Evolutionary conservation across 2,329 filamentous ascomycete species (phyloP).

Genomic region (Akanthomyces dipterigenus): DNA sequence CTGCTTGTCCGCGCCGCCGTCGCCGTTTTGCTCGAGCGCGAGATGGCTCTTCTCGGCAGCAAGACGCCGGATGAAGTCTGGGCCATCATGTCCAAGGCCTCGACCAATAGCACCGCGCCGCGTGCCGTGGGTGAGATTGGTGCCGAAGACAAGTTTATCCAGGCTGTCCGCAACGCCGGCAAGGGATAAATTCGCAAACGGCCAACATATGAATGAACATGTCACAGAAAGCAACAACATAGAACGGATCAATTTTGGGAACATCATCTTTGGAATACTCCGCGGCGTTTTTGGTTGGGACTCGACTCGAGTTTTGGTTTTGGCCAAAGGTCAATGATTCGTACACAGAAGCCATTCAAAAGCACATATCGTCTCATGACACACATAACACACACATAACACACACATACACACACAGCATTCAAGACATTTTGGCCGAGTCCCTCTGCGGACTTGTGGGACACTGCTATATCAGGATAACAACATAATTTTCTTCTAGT

Average conservation of each 20-base stretch:
- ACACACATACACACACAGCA: conserved; percentile 1
- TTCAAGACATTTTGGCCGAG: background rate
- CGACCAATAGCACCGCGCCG: conserved; percentile 23
- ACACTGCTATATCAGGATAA: background rate
- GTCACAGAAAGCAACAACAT: background rate
- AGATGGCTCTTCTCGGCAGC: conserved; percentile 44
- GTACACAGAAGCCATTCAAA: background rate
- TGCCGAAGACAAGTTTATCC: conserved; percentile 43
- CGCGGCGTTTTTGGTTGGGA: background rate
- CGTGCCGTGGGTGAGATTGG: conserved; percentile 34
- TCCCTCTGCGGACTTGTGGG: background rate
- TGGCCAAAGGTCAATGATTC: background rate
- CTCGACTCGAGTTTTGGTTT: background rate
- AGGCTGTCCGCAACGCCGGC: conserved; percentile 32
- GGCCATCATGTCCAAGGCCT: conserved; percentile 27
- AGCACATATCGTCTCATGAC: conserved; percentile 1
- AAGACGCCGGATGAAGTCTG: conserved; percentile 39
- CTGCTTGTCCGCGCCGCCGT: conserved; percentile 65
- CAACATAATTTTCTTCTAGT: background rate
- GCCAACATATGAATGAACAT: background rate
- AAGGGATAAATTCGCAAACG: conserved; percentile 22
- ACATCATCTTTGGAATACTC: conserved; percentile 4
- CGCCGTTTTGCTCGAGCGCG: conserved; percentile 52
- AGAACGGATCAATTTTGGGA: background rate
- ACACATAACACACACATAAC: background rate